Base-by-base conservation (phyloP, 1,139 yeast genomes). In the Pneumocystis murina region DNA sequence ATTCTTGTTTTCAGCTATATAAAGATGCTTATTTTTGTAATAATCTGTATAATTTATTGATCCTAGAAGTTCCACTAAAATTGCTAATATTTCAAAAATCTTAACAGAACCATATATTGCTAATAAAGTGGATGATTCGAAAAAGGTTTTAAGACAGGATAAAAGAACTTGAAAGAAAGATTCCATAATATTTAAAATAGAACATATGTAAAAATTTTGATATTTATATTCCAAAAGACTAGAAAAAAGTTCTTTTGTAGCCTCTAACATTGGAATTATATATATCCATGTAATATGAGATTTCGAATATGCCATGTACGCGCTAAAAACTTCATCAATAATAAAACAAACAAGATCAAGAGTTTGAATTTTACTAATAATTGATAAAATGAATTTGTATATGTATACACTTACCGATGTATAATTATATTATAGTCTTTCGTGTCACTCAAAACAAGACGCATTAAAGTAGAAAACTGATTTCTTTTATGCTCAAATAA, bases 401-500 rank as follows among this genome's bases (percentile, higher is more conserved):
- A 48, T 12, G 28, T 12, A 14, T 24, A 4, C 12, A 48, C 55
- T 24, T 48, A 48, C 55, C 24, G 5, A 48, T 48, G 12, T 10
- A 48, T 24, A 38, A 8, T 12, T 16, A 16, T 38, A 38, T 38
- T 38, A 24, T 48, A 2, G 17, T 48, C 10, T 12, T 48, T 6
- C 17, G 54, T 41, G 24, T 24, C 55, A 3, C 28, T 24, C 28
- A 48, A 24, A 24, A 48, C n/a, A 48, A 48, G 30, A 24, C 55
- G 28, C 7, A 48, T 48, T 48, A 48, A 48, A 16, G 33, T 61
- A 36, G 39, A 28, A 16, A 54, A 43, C 14, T 54, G 39, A 8
- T 12, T 30, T 48, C 59, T 48, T 24, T 43, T 40, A 33, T 61
- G 36, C 16, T 61, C 62, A 58, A 61, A 20, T 41, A 61, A 20